Percentiles rank a stretch among this genome's conserved stretches.
Evolutionary conservation across 1,284 basidiomycete genomes (phyloP).

Genomic region (Austropuccinia psidii): DNA sequence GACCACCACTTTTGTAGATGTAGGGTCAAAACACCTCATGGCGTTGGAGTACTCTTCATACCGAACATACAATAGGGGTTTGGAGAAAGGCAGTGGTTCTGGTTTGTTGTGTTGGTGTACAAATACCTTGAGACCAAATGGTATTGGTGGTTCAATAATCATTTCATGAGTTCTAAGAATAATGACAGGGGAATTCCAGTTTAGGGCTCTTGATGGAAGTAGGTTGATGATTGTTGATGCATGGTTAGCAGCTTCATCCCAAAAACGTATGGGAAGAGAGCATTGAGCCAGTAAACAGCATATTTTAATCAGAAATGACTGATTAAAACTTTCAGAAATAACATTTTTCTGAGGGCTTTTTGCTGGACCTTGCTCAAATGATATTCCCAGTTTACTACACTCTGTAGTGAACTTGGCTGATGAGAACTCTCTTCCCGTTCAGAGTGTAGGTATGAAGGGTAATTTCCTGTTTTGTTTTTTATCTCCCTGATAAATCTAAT

Average conservation of each 20-base stretch:
- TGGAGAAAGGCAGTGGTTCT: background rate
- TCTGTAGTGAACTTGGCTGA: background rate
- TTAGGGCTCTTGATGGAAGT: background rate
- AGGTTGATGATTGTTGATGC: background rate
- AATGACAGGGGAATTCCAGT: background rate
- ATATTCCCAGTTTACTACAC: background rate
- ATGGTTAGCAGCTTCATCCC: background rate
- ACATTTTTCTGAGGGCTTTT: background rate
- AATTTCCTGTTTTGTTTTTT: background rate
- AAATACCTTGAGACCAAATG: background rate
- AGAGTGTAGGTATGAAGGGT: background rate
- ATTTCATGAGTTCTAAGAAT: background rate
- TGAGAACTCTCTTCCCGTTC: background rate
- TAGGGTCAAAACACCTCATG: background rate
- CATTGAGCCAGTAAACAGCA: background rate
- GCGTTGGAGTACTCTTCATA: background rate
- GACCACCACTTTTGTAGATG: background rate
- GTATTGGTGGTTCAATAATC: background rate
- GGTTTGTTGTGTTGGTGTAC: background rate
- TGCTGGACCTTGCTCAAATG: background rate
- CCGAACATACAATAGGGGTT: background rate
- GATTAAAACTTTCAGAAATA: background rate
- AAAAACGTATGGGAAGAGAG: background rate
- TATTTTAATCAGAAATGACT: background rate
- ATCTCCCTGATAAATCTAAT: background rate